These are phyloP conservation scores for Yamadazyma philogaea DNA, from an alignment of 805 yeast species.

Conservation along the genomic window DNA sequence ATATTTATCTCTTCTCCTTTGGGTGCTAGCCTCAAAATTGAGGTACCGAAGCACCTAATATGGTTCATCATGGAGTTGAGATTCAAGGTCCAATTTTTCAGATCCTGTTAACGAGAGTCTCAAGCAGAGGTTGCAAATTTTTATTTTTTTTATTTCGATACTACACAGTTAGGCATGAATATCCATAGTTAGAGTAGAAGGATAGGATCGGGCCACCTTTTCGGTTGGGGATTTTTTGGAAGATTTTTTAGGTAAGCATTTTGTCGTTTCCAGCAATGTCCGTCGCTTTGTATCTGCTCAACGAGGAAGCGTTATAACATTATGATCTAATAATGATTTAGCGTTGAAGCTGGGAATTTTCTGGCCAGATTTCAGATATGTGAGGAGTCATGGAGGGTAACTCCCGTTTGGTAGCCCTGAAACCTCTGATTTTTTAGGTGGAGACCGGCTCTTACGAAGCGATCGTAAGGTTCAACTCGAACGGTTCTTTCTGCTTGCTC, in stretches of 20 bases:
- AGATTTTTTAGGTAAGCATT: too few species aligned
- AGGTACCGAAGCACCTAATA: slow-evolving; percentile 3
- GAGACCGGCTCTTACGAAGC: neutral
- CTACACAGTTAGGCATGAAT: neutral
- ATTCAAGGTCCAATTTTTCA: neutral
- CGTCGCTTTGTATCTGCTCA: too few species aligned
- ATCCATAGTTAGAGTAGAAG: neutral
- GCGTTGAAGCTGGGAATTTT: too few species aligned
- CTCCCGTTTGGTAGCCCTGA: too few species aligned
- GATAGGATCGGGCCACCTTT: neutral
- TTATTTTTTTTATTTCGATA: too few species aligned
- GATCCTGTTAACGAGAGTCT: neutral
- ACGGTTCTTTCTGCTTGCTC: neutral
- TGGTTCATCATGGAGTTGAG: slow-evolving; percentile 1
- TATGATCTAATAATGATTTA: too few species aligned
- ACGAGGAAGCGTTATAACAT: too few species aligned
- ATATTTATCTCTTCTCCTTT: slow-evolving; percentile 5
- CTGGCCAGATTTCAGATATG: too few species aligned
- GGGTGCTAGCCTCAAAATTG: neutral
- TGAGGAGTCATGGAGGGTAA: too few species aligned
- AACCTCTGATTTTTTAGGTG: too few species aligned
- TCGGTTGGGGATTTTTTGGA: too few species aligned
- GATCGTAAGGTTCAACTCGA: neutral
- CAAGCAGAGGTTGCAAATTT: neutral
- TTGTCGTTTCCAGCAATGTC: too few species aligned